These are phyloP conservation scores for Umbelopsis sp. DNA, from an alignment of 192 early-diverging fungal species.

Conservation along the genomic window DNA sequence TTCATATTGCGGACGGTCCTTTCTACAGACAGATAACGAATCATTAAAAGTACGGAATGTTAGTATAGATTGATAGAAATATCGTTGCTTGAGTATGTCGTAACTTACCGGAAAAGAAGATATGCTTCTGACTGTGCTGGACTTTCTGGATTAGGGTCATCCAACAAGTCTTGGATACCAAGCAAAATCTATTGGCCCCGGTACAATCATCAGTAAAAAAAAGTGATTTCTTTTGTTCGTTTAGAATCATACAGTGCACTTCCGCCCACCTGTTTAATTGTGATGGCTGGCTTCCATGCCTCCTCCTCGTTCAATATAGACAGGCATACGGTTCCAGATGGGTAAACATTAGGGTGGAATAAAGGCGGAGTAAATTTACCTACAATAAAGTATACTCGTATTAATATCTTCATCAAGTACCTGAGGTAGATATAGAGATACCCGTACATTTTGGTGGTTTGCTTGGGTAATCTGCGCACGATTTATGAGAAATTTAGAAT, in stretches of 20 bases:
- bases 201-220: not conserved
- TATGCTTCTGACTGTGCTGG: slow-evolving; percentile 90
- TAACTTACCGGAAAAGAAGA: slow-evolving; percentile 64
- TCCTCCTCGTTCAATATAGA: slow-evolving; percentile 96
- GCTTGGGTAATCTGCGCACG: slow-evolving; percentile 69
- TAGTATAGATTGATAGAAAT: too few relatives aligned
- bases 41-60: not conserved
- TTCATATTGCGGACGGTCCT: slow-evolving; percentile 37
- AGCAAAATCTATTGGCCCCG: slow-evolving; percentile 70
- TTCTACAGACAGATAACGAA: slow-evolving; percentile 9
- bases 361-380: slow-evolving; percentile 75
- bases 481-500: not conserved
- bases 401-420: slow-evolving; percentile 18
- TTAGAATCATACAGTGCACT: not conserved
- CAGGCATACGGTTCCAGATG: slow-evolving; percentile 95
- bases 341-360: slow-evolving; percentile 97
- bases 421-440: slow-evolving; percentile 15
- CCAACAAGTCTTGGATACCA: slow-evolving; percentile 89
- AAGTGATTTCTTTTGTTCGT: too few relatives aligned
- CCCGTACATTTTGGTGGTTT: slow-evolving; percentile 81
- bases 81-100: not conserved
- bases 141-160: slow-evolving; percentile 88
- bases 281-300: slow-evolving; percentile 94
- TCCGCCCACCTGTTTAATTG: slow-evolving; percentile 80
- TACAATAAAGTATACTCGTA: slow-evolving; percentile 19